A percentile compares a stretch with the other conserved stretches of the same genome.
Conservation (phyloP, 148 eudicot genomes). For the Rhododendron ferrugineum region DNA sequence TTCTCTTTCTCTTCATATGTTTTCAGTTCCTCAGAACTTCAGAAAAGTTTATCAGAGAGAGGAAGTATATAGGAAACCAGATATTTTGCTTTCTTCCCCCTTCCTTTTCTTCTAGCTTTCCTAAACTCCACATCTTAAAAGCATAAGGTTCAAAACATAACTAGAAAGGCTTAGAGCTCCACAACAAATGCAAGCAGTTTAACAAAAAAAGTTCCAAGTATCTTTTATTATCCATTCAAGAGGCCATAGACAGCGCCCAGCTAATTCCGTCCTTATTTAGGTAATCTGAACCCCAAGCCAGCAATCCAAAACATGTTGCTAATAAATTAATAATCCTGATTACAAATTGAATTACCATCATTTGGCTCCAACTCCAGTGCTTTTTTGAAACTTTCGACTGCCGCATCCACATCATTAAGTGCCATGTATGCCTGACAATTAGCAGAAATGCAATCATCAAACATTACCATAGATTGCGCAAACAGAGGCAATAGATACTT, state of each 20-base stretch:
- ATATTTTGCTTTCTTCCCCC: not conserved
- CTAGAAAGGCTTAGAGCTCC: not conserved
- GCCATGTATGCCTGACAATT: constrained; percentile 62
- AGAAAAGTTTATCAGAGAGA: not conserved
- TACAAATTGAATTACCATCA: constrained; percentile 42
- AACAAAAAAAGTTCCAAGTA: not conserved
- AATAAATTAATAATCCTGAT: not conserved
- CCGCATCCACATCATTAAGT: constrained; percentile 62
- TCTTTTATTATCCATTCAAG: not conserved
- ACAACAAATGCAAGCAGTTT: not conserved
- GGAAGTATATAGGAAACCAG: not conserved
- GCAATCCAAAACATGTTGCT: not conserved
- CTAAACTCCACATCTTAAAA: not conserved
- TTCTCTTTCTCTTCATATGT: not conserved
- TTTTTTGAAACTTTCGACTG: constrained; percentile 63
- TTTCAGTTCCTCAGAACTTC: not conserved
- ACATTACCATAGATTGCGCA: not conserved
- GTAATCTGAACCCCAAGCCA: not conserved
- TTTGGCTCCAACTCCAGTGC: constrained; percentile 72
- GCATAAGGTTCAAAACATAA: not conserved
- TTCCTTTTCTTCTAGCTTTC: not conserved
- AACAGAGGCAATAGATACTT: not conserved
- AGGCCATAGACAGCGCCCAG: not conserved
- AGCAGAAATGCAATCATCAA: not conserved
- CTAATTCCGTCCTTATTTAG: not conserved